phyloP scores from a whole-genome alignment of 1,139 yeast genomes.

The Tardiomyces digboiensis region DNA sequence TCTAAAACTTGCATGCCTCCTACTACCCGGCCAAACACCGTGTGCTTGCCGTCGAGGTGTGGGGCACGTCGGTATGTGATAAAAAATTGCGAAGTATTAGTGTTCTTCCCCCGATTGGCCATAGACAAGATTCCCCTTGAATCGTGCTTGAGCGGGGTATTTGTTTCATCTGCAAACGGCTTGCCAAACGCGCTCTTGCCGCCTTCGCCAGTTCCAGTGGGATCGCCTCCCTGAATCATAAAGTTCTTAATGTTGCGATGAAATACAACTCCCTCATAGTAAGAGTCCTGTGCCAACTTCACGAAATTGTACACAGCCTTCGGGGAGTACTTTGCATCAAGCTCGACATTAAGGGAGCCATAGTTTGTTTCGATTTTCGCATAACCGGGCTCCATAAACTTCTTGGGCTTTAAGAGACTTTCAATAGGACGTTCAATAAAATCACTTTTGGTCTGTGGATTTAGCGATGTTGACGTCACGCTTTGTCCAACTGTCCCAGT shows the following conservation, averaged over 20 bases:
- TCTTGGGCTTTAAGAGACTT: constrained; percentile 21
- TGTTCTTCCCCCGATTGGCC: constrained; percentile 93
- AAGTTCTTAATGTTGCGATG: constrained; percentile 80
- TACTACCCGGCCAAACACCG: constrained; percentile 81
- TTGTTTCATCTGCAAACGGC: constrained; percentile 87
- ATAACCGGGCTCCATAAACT: constrained; percentile 22
- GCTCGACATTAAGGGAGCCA: constrained; percentile 33
- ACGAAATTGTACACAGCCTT: constrained; percentile 71
- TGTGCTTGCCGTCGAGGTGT: constrained; percentile 85
- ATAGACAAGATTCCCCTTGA: constrained; percentile 79
- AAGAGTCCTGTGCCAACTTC: constrained; percentile 48
- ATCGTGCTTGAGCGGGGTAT: constrained; percentile 63
- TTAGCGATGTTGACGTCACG: constrained; percentile 26
- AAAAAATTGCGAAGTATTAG: constrained; percentile 90
- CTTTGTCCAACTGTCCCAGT: background rate
- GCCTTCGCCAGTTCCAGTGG: constrained; percentile 79
- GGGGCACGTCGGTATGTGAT: constrained; percentile 69
- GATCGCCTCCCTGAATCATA: constrained; percentile 95
- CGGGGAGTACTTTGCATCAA: constrained; percentile 41
- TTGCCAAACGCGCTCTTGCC: constrained; percentile 92
- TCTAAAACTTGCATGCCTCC: constrained; percentile 73
- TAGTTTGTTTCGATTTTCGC: constrained; percentile 30
- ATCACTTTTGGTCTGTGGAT: constrained; percentile 19
- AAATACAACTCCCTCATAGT: constrained; percentile 68
- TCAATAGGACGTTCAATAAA: constrained; percentile 15